Conservation (phyloP, 1,284 basidiomycete species). For the Phlebopus sp. region DNA sequence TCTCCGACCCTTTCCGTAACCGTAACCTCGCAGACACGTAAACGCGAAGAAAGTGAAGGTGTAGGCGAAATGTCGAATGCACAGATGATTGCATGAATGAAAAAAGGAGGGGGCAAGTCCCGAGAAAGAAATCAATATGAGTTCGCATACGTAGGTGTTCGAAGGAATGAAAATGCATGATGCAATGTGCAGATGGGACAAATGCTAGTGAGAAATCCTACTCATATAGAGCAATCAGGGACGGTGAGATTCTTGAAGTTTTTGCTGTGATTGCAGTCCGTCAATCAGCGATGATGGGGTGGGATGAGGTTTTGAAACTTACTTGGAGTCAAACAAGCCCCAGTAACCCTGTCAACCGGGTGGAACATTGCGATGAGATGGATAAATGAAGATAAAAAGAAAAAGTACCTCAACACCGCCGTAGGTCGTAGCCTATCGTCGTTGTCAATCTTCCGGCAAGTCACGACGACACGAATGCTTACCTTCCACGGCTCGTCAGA, state of each 20-base stretch:
- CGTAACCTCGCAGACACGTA: too few species aligned
- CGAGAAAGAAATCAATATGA: slow-evolving; percentile 19
- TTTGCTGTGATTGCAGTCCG: slow-evolving; percentile 36
- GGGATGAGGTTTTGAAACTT: slow-evolving; percentile 17
- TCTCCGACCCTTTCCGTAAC: too few species aligned
- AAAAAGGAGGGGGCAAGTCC: too few species aligned
- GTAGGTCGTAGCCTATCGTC: slow-evolving; percentile 33
- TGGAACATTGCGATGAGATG: slow-evolving; percentile 12
- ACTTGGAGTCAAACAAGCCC: slow-evolving; percentile 65
- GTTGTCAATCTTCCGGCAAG: slow-evolving; percentile 5
- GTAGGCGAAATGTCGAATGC: background rate
- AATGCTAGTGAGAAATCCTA: background rate
- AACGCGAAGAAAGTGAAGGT: too few species aligned
- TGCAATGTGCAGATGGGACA: slow-evolving; percentile 7
- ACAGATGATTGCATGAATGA: background rate
- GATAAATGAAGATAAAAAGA: slow-evolving; percentile 25
- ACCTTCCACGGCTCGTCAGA: slow-evolving; percentile 89
- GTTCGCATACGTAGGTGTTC: slow-evolving; percentile 20
- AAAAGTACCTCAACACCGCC: slow-evolving; percentile 85
- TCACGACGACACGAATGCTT: slow-evolving; percentile 14
- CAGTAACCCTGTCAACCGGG: slow-evolving; percentile 41
- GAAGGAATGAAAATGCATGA: background rate
- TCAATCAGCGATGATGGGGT: background rate
- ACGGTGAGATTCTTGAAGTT: slow-evolving; percentile 57
- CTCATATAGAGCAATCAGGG: slow-evolving; percentile 38